Base-by-base conservation (phyloP, 2,329 filamentous ascomycete species). In the Apiospora sp. region DNA sequence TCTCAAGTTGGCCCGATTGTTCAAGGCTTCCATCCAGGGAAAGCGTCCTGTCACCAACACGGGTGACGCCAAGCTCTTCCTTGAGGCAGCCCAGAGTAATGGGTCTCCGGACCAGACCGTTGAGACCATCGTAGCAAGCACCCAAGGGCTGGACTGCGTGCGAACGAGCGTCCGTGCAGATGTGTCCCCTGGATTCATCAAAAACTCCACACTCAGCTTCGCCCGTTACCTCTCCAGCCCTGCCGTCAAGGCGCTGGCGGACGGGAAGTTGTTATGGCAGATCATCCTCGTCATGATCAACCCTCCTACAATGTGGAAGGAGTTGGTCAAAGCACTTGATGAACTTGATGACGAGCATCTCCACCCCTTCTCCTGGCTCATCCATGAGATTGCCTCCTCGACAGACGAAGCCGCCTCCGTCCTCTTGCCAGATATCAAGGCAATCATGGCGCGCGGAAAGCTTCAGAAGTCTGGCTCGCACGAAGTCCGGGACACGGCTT, bases 291-390 rank as follows among this genome's bases (percentile, higher is more conserved):
- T 81, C 0, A 80, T 91, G 3, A 79, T 87, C 1, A 81, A 88
- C 1, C 90, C 90, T 0, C 85, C 86, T 0, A 87, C 86, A 0
- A 82, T 91, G 16, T 92, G 90, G 90, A 82, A 84, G 22, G 82
- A 84, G 0, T 76, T 90, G 1, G 69, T 76, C 4, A 72, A 46
- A 2, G 19, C 24, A 6, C 51, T 69, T 27, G 74, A 78, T 10
- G 72, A 74, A 1, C 79, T 89, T 10, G 75, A 79, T 1, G 76
- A 82, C 0, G 75, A 74, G 0, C 78, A 80, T 0, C 75, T 83
- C 1, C 76, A 80, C 22, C 77, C 82, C 0, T 86, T 90, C 72
- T 83, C 83, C 0, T 89, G 87, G 87, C 78, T 90, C 2, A 80
- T 84, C 2, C 75, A 85, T 4, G 84, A 90, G 71, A 79, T 91